Conservation (phyloP, 257 asterid species). For the Hygrophila difformis region DNA sequence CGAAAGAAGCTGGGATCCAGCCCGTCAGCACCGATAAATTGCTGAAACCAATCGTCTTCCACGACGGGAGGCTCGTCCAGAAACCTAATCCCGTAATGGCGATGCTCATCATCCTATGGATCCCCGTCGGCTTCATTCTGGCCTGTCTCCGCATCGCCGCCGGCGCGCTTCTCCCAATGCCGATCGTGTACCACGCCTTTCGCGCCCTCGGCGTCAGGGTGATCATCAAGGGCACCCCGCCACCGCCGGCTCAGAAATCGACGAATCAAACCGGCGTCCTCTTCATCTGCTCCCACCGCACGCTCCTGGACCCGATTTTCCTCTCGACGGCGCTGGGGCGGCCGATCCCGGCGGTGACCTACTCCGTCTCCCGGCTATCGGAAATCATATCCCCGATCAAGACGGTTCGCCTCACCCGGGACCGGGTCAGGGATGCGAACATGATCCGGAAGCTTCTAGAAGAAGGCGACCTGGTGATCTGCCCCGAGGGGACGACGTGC, state of each 20-base stretch:
- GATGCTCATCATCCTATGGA: constrained; percentile 54
- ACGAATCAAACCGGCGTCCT: constrained; percentile 38
- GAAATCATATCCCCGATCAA: constrained; percentile 72
- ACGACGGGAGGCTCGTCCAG: constrained; percentile 69
- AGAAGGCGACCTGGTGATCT: constrained; percentile 59
- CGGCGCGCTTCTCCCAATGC: constrained; percentile 60
- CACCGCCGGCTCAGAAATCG: constrained; percentile 36
- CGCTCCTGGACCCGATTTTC: constrained; percentile 69
- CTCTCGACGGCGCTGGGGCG: constrained; percentile 67
- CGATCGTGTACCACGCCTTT: constrained; percentile 45
- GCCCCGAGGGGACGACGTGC: constrained; percentile 85
- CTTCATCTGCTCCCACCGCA: constrained; percentile 69
- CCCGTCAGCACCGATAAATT: constrained; percentile 45
- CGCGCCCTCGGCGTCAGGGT: constrained; percentile 60
- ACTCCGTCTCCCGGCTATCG: constrained; percentile 59
- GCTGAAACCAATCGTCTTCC: constrained; percentile 56
- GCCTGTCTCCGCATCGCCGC: constrained; percentile 57
- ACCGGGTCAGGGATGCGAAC: constrained; percentile 47
- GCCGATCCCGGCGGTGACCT: constrained; percentile 64
- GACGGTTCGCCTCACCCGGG: constrained; percentile 53
- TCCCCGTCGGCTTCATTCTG: constrained; percentile 54
- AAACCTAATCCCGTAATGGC: constrained; percentile 50
- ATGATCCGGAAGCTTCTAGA: constrained; percentile 42
- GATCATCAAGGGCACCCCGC: constrained; percentile 57
- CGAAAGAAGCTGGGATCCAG: constrained; percentile 15